These are phyloP conservation scores for Solanum arcanum DNA, from an alignment of 257 asterid genomes.

Conservation along the genomic window DNA sequence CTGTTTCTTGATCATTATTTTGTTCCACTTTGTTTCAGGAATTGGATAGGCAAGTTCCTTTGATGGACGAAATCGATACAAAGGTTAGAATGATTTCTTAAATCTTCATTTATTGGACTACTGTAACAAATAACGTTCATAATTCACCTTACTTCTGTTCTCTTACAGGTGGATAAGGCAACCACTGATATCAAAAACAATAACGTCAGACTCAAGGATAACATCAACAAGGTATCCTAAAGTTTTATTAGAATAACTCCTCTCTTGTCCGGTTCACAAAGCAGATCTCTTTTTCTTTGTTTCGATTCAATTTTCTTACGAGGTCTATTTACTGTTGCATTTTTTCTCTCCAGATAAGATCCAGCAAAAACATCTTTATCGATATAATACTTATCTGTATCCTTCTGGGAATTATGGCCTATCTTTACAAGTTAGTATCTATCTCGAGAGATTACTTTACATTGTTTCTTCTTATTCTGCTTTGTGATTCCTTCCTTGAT, in stretches of 20 bases:
- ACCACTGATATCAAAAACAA: conserved; percentile 47
- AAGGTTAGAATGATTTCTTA: conserved; percentile 35
- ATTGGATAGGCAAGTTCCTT: conserved; percentile 85
- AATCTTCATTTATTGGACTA: not conserved
- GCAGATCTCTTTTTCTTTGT: not conserved
- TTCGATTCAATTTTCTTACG: not conserved
- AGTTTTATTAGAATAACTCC: not conserved
- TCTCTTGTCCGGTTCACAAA: not conserved
- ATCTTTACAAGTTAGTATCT: conserved; percentile 75
- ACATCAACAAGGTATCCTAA: conserved; percentile 29
- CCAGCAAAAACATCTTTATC: conserved; percentile 53
- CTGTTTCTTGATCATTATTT: not conserved
- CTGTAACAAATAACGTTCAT: not conserved
- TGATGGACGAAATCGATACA: conserved; percentile 73
- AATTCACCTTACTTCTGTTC: not conserved
- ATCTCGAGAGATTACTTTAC: not conserved
- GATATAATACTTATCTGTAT: conserved; percentile 63
- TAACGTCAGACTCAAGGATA: conserved; percentile 63
- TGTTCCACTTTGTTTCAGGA: conserved; percentile 27
- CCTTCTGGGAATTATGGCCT: conserved; percentile 68
- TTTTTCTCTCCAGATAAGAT: conserved; percentile 47
- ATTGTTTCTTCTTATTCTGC: not conserved
- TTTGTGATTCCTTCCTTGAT: not conserved
- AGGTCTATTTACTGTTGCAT: not conserved
- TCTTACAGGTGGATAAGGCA: conserved; percentile 66